Conservation (phyloP, 2,329 filamentous ascomycete genomes). For the Diaporthe capsici region DNA sequence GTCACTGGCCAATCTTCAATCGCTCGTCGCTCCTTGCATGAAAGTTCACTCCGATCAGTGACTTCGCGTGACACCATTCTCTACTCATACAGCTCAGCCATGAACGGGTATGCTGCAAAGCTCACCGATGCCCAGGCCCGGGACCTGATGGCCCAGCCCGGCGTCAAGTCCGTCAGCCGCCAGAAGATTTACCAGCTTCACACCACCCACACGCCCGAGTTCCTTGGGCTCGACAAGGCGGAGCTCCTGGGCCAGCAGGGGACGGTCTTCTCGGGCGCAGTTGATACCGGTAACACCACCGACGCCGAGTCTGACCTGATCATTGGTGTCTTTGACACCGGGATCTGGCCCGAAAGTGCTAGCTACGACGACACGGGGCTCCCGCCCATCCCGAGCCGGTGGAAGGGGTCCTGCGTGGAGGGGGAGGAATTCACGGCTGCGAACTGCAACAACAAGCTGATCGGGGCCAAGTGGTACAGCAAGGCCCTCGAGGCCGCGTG, state of each 20-base stretch:
- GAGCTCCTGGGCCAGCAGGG: slow-evolving; percentile 14
- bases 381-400: slow-evolving; percentile 33
- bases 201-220: slow-evolving; percentile 38
- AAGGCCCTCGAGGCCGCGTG: slow-evolving; percentile 36
- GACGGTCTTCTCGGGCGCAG: not conserved
- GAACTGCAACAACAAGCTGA: slow-evolving; percentile 41
- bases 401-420: slow-evolving; percentile 40
- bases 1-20: not conserved
- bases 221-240: slow-evolving; percentile 34
- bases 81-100: slow-evolving; percentile 37
- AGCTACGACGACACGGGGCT: slow-evolving; percentile 40
- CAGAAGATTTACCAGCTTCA: slow-evolving; percentile 31
- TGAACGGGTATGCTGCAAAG: slow-evolving; percentile 39
- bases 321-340: slow-evolving; percentile 40
- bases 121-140: slow-evolving; percentile 37
- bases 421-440: slow-evolving; percentile 31
- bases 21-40: slow-evolving; percentile 3
- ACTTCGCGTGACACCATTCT: slow-evolving; percentile 19
- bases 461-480: slow-evolving; percentile 39
- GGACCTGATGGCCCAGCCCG: slow-evolving; percentile 31
- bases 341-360: slow-evolving; percentile 42
- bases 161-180: slow-evolving; percentile 32
- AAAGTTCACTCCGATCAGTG: slow-evolving; percentile 12
- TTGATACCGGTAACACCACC: not conserved
- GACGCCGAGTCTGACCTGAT: slow-evolving; percentile 36